These are phyloP conservation scores for Scheffersomyces titani DNA, from an alignment of 1,139 yeast species.

Conservation along the genomic window DNA sequence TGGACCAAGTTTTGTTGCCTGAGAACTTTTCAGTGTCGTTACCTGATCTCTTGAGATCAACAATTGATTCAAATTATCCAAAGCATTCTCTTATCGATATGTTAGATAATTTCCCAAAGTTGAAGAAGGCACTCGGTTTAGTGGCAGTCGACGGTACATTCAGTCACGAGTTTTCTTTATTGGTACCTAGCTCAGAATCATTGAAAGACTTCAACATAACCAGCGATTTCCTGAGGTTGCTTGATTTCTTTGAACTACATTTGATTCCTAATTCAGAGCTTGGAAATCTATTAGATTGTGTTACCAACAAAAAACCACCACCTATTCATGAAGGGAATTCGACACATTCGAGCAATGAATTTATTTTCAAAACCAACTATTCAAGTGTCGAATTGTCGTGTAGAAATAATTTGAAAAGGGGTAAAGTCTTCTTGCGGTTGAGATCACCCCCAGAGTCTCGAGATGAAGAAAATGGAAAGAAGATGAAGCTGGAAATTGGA, in stretches of 20 bases:
- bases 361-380: conserved; percentile 31
- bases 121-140: conserved; percentile 22
- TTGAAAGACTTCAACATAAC: conserved; percentile 56
- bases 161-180: conserved; percentile 23
- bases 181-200: conserved; percentile 71
- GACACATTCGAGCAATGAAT: conserved; percentile 2
- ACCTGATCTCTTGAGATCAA: conserved; percentile 52
- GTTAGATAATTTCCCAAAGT: conserved; percentile 36
- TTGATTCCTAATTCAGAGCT: conserved; percentile 59
- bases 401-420: conserved; percentile 41
- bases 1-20: conserved; percentile 61
- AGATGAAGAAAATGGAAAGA: conserved; percentile 3
- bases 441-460: neutral
- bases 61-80: conserved; percentile 44
- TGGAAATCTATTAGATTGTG: conserved; percentile 32
- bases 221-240: conserved; percentile 41
- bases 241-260: conserved; percentile 65
- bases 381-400: conserved; percentile 46
- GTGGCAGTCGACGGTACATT: conserved; percentile 1
- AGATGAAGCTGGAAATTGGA: conserved; percentile 24
- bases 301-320: conserved; percentile 12
- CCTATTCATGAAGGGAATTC: conserved; percentile 3
- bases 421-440: conserved; percentile 34
- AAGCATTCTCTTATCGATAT: conserved; percentile 48
- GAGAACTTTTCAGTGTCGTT: conserved; percentile 53